These are phyloP conservation scores for Diaporthe velutina DNA, from an alignment of 2,329 filamentous ascomycete genomes.

Conservation along the genomic window DNA sequence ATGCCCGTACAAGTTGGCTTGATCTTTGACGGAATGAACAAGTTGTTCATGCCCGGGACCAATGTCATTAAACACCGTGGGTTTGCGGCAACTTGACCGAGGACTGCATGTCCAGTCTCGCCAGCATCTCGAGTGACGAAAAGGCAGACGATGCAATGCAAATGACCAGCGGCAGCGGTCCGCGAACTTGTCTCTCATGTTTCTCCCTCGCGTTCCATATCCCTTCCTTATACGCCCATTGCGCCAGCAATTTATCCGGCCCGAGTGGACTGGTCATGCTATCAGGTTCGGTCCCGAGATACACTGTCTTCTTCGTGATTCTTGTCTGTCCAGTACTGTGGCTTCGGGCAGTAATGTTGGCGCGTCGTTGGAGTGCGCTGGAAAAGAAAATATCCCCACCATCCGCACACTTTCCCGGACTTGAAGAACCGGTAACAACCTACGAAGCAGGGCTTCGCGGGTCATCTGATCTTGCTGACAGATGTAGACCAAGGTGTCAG, in stretches of 20 bases:
- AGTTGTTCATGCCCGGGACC: no score
- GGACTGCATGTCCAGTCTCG: background rate
- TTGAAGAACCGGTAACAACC: background rate
- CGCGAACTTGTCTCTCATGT: background rate
- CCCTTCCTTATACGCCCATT: background rate
- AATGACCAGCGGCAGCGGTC: background rate
- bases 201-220: background rate
- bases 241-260: background rate
- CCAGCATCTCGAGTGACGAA: background rate
- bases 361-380: background rate
- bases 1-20: background rate
- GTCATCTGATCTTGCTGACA: conserved; percentile 25
- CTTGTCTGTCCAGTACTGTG: background rate
- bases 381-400: background rate
- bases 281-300: conserved; percentile 31
- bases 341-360: background rate
- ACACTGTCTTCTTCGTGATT: background rate
- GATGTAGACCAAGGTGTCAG: conserved; percentile 31
- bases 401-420: background rate
- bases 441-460: background rate
- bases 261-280: background rate
- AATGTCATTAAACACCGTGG: background rate
- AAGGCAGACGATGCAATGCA: conserved; percentile 4
- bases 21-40: background rate
- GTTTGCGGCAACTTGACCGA: background rate